Evolutionary conservation across 192 early-diverging fungal genomes (phyloP).

Genomic region (Tieghemiomyces parasiticus): DNA sequence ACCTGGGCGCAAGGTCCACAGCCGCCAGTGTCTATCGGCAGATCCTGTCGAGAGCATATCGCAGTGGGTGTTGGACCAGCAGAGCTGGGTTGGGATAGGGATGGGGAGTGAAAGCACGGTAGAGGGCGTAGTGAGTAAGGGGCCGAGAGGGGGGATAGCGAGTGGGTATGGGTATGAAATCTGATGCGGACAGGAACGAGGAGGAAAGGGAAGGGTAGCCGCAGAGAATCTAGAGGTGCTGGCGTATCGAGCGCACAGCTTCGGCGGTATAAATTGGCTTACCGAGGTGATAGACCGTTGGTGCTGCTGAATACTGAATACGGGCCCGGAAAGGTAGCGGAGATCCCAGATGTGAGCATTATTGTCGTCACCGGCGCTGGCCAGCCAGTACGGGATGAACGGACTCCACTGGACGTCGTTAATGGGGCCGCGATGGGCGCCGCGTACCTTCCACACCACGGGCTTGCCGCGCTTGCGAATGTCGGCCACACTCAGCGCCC

Average conservation of each 20-base stretch:
- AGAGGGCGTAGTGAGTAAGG: no score
- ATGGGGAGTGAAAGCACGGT: no score
- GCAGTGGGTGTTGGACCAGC: slow-evolving; percentile 55
- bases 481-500: slow-evolving; percentile 21
- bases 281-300: slow-evolving; percentile 29
- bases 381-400: slow-evolving; percentile 64
- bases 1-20: slow-evolving; percentile 27
- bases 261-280: no score
- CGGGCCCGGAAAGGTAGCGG: slow-evolving; percentile 32
- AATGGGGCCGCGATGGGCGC: slow-evolving; percentile 27
- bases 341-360: slow-evolving; percentile 57
- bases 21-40: slow-evolving; percentile 36
- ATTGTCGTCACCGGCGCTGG: slow-evolving; percentile 38
- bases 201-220: no score
- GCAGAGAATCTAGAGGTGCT: no score
- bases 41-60: slow-evolving; percentile 44
- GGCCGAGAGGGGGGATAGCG: no score
- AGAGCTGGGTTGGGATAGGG: slow-evolving; percentile 25
- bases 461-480: slow-evolving; percentile 28
- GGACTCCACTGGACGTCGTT: slow-evolving; percentile 51
- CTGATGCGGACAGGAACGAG: no score
- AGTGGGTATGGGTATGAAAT: no score
- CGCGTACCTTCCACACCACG: slow-evolving; percentile 32
- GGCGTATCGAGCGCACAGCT: no score
- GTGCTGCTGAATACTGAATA: slow-evolving; percentile 34